These are phyloP conservation scores for Cucurbita pepo DNA, from an alignment of 306 rosid genomes.

Conservation along the genomic window DNA sequence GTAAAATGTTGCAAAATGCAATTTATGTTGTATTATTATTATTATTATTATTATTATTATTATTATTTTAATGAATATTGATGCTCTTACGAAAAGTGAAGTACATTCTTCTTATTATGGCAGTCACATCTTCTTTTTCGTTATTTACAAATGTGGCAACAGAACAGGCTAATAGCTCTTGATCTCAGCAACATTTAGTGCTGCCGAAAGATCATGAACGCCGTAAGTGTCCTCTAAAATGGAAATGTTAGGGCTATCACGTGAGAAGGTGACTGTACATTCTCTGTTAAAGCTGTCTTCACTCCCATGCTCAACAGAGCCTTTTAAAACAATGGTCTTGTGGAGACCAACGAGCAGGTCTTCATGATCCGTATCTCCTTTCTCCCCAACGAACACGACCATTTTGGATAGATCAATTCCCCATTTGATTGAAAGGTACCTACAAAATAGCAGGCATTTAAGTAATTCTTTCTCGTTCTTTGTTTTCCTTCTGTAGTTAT, in stretches of 20 bases:
- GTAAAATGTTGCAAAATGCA: neutral
- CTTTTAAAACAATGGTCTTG: constrained; percentile 42
- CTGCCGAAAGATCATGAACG: constrained; percentile 30
- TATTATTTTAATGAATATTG: neutral
- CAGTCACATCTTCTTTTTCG: neutral
- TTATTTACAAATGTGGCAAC: neutral
- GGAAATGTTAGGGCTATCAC: constrained; percentile 41
- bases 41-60: neutral
- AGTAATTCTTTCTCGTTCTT: neutral
- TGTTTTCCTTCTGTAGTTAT: neutral
- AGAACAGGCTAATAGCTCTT: constrained; percentile 8
- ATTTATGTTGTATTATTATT: neutral
- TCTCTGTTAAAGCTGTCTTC: constrained; percentile 40
- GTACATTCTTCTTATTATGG: neutral
- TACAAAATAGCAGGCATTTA: constrained; percentile 5
- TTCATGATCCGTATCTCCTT: constrained; percentile 64
- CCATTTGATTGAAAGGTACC: constrained; percentile 73
- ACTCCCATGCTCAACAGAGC: constrained; percentile 44
- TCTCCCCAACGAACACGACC: constrained; percentile 48
- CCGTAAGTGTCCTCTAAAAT: constrained; percentile 22
- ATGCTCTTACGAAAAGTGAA: neutral
- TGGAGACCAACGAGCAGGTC: constrained; percentile 55
- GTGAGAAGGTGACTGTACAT: constrained; percentile 22
- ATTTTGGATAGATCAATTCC: constrained; percentile 62
- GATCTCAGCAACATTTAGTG: constrained; percentile 32